A percentile compares a stretch with the other conserved stretches of the same genome.
Conservation (phyloP, 495 filamentous ascomycete genomes). For the Lophium mytilinum region DNA sequence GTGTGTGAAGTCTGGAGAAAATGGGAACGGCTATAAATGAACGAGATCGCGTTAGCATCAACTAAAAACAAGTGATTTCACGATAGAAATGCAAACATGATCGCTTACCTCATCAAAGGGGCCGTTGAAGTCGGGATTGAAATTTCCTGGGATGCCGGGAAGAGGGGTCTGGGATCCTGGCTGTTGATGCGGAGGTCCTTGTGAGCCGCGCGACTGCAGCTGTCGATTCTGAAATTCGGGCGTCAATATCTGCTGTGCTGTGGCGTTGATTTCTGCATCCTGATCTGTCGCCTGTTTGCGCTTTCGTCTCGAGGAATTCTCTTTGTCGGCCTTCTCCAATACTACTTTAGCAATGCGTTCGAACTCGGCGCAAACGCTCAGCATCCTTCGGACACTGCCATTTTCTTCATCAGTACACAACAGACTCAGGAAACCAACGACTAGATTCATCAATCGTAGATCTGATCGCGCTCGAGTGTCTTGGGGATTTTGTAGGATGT, state of each 20-base stretch:
- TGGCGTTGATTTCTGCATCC: conserved; percentile 29
- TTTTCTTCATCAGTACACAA: conserved; percentile 71
- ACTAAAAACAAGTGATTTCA: too few relatives aligned
- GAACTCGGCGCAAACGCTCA: conserved; percentile 87
- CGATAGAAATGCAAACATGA: neutral
- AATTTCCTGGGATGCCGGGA: conserved; percentile 1
- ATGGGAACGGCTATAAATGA: conserved; percentile 19
- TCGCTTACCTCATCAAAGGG: conserved; percentile 20
- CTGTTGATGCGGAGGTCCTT: conserved; percentile 6
- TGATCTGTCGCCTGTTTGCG: conserved; percentile 53
- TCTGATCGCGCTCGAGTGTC: conserved; percentile 83
- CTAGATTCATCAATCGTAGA: conserved; percentile 81
- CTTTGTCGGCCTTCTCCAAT: conserved; percentile 81
- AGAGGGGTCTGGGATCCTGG: conserved; percentile 2
- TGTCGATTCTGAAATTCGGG: conserved; percentile 12
- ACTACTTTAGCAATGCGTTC: conserved; percentile 90
- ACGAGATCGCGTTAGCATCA: neutral
- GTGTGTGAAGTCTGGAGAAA: conserved; percentile 27
- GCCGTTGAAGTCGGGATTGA: conserved; percentile 11
- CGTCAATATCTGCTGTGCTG: conserved; percentile 21
- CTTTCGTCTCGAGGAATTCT: conserved; percentile 67
- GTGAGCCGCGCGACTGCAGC: conserved; percentile 9
- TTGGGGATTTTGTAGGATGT: conserved; percentile 91
- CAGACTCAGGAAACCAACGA: conserved; percentile 79
- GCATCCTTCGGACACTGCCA: conserved; percentile 84